phyloP scores from a whole-genome alignment of 2,329 filamentous ascomycete genomes.

The Biscogniauxia sp. region DNA sequence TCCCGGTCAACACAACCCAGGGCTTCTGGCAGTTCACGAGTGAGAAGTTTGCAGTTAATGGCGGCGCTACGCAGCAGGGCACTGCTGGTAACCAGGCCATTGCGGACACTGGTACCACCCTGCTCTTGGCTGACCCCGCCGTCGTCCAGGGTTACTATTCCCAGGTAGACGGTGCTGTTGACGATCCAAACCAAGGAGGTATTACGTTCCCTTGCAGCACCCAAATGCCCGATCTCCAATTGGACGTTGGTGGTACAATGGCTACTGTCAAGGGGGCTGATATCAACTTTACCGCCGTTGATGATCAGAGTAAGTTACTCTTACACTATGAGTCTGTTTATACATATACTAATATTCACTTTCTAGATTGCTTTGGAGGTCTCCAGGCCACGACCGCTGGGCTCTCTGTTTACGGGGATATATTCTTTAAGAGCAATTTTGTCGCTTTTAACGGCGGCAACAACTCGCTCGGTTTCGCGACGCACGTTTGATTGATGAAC shows the following conservation, averaged over 20 bases:
- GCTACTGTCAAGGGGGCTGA: slow-evolving; percentile 53
- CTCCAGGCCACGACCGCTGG: slow-evolving; percentile 57
- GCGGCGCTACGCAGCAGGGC: slow-evolving; percentile 31
- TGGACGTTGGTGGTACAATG: slow-evolving; percentile 57
- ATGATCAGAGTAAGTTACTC: slow-evolving; percentile 47
- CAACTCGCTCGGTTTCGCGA: slow-evolving; percentile 51
- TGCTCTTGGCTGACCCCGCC: slow-evolving; percentile 56
- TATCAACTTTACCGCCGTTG: slow-evolving; percentile 52
- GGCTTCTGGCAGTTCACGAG: slow-evolving; percentile 40
- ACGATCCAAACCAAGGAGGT: slow-evolving; percentile 41
- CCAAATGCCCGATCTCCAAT: slow-evolving; percentile 45
- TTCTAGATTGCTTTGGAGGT: slow-evolving; percentile 62
- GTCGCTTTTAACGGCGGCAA: slow-evolving; percentile 57
- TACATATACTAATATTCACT: background rate
- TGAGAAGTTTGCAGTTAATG: slow-evolving; percentile 31
- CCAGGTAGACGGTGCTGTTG: slow-evolving; percentile 42
- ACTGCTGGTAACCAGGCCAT: slow-evolving; percentile 45
- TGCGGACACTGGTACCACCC: slow-evolving; percentile 60
- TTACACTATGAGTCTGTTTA: background rate
- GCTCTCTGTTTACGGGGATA: slow-evolving; percentile 62
- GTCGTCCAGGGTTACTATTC: slow-evolving; percentile 51
- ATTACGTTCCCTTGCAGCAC: slow-evolving; percentile 47
- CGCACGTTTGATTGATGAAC: slow-evolving; percentile 45
- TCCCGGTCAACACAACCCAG: slow-evolving; percentile 30
- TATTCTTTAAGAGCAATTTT: slow-evolving; percentile 61